Evolutionary conservation across 2,329 filamentous ascomycete species (phyloP).

Genomic region (Aureobasidium vineae): DNA sequence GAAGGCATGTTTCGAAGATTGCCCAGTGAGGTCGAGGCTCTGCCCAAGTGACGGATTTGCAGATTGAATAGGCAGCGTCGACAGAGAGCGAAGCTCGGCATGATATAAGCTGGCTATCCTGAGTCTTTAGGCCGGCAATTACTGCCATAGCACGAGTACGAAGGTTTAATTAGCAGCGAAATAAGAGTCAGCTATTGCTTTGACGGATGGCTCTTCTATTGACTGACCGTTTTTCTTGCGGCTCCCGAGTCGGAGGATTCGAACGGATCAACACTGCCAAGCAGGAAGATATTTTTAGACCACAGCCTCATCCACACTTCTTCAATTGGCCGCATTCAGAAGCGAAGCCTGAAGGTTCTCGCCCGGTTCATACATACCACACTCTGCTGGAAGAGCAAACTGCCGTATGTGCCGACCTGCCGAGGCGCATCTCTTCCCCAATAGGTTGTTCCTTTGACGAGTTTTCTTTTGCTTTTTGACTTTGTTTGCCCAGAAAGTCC

Average conservation of each 20-base stretch:
- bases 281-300: conserved; percentile 15
- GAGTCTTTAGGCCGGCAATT: not conserved
- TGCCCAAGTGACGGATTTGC: not conserved
- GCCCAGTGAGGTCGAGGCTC: not conserved
- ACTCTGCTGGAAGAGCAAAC: not conserved
- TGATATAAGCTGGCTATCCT: not conserved
- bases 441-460: not conserved
- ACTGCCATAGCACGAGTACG: conserved; percentile 1
- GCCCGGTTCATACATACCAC: conserved; percentile 8
- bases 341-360: conserved; percentile 15
- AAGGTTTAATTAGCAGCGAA: conserved; percentile 13
- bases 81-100: not conserved
- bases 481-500: not conserved
- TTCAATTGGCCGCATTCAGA: conserved; percentile 4
- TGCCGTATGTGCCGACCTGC: not conserved
- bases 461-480: not conserved
- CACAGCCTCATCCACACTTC: conserved; percentile 5
- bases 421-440: not conserved
- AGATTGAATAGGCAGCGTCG: not conserved
- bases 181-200: conserved; percentile 20
- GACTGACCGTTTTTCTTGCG: conserved; percentile 14
- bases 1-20: not conserved
- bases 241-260: not conserved
- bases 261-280: conserved; percentile 4
- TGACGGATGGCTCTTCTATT: conserved; percentile 18